Evolutionary conservation across 2,329 filamentous ascomycete species (phyloP).

Genomic region (Fusarium sp.): DNA sequence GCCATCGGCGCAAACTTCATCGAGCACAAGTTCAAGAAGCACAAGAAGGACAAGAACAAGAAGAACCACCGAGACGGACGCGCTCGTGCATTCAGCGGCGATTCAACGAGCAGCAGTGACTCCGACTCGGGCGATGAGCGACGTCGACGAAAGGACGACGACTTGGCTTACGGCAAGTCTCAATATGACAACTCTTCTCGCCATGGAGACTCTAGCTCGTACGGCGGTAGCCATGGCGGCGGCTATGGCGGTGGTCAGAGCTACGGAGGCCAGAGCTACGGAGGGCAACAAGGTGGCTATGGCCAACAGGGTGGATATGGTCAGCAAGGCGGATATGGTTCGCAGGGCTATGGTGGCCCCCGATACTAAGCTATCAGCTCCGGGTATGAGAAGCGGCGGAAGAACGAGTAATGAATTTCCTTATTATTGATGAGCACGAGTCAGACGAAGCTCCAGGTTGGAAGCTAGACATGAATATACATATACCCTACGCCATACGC

Average conservation of each 20-base stretch:
- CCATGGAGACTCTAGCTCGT: neutral
- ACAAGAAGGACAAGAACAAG: constrained; percentile 44
- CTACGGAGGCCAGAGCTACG: neutral
- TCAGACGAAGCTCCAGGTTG: neutral
- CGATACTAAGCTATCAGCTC: neutral
- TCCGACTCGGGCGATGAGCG: constrained; percentile 38
- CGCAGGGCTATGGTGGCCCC: neutral
- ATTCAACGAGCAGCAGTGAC: constrained; percentile 42
- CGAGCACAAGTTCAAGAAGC: constrained; percentile 52
- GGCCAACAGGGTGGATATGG: neutral
- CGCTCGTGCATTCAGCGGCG: constrained; percentile 26
- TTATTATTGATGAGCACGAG: neutral
- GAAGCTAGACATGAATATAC: neutral
- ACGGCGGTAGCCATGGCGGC: neutral
- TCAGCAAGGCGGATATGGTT: neutral
- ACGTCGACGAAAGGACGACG: constrained; percentile 25
- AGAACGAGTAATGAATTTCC: neutral
- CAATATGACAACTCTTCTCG: constrained; percentile 16
- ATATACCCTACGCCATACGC: neutral
- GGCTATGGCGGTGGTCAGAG: neutral
- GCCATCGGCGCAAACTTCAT: constrained; percentile 62
- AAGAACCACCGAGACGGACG: constrained; percentile 39
- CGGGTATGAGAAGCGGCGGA: neutral
- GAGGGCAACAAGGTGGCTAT: neutral
- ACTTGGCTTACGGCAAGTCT: constrained; percentile 27